Evolutionary conservation across 345 rosid genomes (phyloP), one percentile per base, ranked within the genome.

Genomic region (Tarenaya hassleriana): DNA sequence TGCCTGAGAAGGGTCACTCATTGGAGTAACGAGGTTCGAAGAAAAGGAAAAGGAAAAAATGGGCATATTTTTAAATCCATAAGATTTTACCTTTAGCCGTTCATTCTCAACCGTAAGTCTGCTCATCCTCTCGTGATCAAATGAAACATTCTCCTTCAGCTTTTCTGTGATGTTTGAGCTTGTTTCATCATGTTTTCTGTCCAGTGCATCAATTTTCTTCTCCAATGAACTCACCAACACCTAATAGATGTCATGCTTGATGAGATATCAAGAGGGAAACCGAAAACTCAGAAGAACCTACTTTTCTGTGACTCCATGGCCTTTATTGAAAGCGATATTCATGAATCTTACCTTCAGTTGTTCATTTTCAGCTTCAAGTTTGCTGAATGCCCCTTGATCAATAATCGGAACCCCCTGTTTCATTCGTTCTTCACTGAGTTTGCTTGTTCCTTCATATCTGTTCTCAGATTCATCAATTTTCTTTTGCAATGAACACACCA

Each of bases 71-170:
- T 20, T 47, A 44, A 16, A 35, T 44, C 42, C 16, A 9, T 45
- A 27, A 52, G 52, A 39, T 27, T 38, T 64, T 60, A 77, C 98
- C 95, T 81, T 87, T 55, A 91, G 86, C 55, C 82, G 70, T 73
- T 87, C 86, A 74, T 81, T 91, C 75, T 91, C 98, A 42, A 75
- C 68, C n/a, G 70, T 39, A 43, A 91, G 88, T 61, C 77, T 79
- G 55, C 83, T 73, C 72, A 75, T 68, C 55, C 68, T 48, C 47
- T 68, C 95, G 53, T 76, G 60, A 59, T 84, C 84, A 61, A 76
- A 46, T 38, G 70, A 52, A 46, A 58, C 60, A 15, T 58, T 52
- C 59, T 58, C 69, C 77, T 78, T 80, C 69, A 82, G 65, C 52
- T 84, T 71, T 66, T 87, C 88, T 59, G 89, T 84, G 55, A 85